Base-by-base conservation (phyloP, 2,329 filamentous ascomycete genomes). In the Graphilbum ipis-grandicollis region DNA sequence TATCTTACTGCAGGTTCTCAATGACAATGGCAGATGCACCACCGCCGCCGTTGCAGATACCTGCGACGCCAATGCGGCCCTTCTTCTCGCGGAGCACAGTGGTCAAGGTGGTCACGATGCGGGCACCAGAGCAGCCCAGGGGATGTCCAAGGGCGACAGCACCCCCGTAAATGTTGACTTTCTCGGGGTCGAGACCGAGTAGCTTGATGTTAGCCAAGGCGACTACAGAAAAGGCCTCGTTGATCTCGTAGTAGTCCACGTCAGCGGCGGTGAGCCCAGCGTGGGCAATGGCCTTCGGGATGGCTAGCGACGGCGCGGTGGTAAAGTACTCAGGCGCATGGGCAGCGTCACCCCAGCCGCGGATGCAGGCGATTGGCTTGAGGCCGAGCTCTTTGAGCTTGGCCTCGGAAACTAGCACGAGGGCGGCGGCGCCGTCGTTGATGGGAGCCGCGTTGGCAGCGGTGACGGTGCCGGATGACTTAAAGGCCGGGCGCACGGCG, bases 171-270 rank as follows among this genome's bases (percentile, higher is more conserved):
- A 96, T 66, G 63, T 98, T 98, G 55, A 98, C 86, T 62, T 85
- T 92, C 41, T 86, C 81, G 46, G 81, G 70, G 45, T 67, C 66
- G 39, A 98, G 63, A 43, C 67, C 69, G 30, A 98, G 75, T 38
- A 96, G 59, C 72, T 98, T 93, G 63, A 93, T 75, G 67, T 98
- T 98, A 47, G 90, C 86, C 36, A 98, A 71, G 29, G 90, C 84
- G 44, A 98, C 90, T 35, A 93, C 90, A 44, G 82, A 90, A 68
- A 98, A 98, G 31, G 90, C 90, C 68, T 98, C 90, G 67, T 98
- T 98, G 68, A 98, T 94, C 68, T 98, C 90, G 58, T 90, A 98
- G 49, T 75, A 90, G 52, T 96, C 88, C 40, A 98, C 69, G 41
- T 82, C 68, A 44, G 78, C 73, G 48, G 76, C 69, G 39, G 74